These are phyloP conservation scores for Xylaria sp. DNA, from an alignment of 495 filamentous ascomycete species.

Conservation along the genomic window DNA sequence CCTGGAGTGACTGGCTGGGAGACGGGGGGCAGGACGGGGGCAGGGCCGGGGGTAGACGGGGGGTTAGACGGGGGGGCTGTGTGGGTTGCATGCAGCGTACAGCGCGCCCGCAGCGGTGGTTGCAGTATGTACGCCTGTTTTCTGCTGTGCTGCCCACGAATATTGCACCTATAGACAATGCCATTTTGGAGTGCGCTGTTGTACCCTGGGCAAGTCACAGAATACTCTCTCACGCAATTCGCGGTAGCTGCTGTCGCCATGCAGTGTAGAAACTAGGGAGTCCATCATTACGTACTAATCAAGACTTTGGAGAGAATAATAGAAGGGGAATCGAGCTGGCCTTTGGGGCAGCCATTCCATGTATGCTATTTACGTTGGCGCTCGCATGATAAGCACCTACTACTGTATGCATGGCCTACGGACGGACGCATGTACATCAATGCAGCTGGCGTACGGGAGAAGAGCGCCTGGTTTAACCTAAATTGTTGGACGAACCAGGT, in stretches of 20 bases:
- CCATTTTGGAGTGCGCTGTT: background rate
- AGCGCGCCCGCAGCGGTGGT: conserved; percentile 8
- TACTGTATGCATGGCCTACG: conserved; percentile 19
- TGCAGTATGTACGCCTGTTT: conserved; percentile 3
- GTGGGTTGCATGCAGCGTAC: conserved; percentile 29
- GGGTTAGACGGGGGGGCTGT: background rate
- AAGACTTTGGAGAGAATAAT: background rate
- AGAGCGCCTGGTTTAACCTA: background rate
- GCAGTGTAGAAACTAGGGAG: background rate
- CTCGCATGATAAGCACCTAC: conserved; percentile 22
- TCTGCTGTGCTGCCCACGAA: conserved; percentile 20
- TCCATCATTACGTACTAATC: background rate
- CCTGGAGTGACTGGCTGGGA: conserved; percentile 3
- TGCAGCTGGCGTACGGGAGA: background rate
- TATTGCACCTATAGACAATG: conserved; percentile 14
- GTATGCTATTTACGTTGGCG: background rate
- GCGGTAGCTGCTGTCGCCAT: background rate
- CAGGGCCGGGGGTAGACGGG: background rate
- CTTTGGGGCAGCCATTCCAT: background rate
- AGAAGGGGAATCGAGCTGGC: background rate
- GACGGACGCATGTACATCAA: conserved; percentile 14
- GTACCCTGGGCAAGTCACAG: conserved; percentile 1
- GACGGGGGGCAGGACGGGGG: background rate
- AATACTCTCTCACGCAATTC: background rate
- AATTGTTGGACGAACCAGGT: background rate